These are phyloP conservation scores for Tolypocladium album DNA, from an alignment of 2,329 filamentous ascomycete genomes.

Conservation along the genomic window DNA sequence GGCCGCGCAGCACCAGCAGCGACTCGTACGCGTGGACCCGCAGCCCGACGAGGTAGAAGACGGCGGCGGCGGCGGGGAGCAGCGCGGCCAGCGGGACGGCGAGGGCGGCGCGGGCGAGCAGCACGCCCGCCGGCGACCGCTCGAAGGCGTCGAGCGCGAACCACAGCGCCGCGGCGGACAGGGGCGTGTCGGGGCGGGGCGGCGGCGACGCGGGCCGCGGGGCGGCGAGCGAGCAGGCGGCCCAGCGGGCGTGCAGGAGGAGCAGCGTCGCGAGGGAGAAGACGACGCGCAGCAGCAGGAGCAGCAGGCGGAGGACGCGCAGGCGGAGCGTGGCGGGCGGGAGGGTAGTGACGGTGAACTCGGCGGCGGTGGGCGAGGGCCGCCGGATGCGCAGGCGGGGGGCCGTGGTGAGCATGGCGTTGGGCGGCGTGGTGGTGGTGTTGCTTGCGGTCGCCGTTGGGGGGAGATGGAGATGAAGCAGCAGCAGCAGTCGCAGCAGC, in stretches of 20 bases:
- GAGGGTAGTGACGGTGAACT: slow-evolving; percentile 82
- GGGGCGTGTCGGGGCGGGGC: slow-evolving; percentile 7
- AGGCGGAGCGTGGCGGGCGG: slow-evolving; percentile 40
- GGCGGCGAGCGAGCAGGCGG: slow-evolving; percentile 18
- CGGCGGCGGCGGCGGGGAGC: slow-evolving; percentile 20
- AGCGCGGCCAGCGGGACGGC: slow-evolving; percentile 28
- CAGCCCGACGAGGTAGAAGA: slow-evolving; percentile 33
- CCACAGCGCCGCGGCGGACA: slow-evolving; percentile 12
- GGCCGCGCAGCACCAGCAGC: slow-evolving; percentile 73
- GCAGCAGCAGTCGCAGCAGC: background rate
- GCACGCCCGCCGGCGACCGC: slow-evolving; percentile 20
- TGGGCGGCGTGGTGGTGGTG: background rate
- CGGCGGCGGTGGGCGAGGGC: slow-evolving; percentile 79
- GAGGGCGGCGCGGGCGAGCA: slow-evolving; percentile 19
- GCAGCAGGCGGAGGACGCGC: slow-evolving; percentile 31
- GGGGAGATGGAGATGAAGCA: background rate
- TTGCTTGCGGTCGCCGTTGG: background rate
- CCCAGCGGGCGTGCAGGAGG: slow-evolving; percentile 38
- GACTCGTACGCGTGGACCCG: slow-evolving; percentile 60
- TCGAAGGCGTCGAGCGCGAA: slow-evolving; percentile 14
- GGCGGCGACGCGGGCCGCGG: slow-evolving; percentile 6
- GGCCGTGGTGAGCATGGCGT: slow-evolving; percentile 43
- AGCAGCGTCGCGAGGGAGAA: slow-evolving; percentile 32
- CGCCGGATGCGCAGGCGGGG: slow-evolving; percentile 52
- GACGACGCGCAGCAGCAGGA: slow-evolving; percentile 32